Conservation (phyloP, 495 filamentous ascomycete species). For the Lepraria neglecta region DNA sequence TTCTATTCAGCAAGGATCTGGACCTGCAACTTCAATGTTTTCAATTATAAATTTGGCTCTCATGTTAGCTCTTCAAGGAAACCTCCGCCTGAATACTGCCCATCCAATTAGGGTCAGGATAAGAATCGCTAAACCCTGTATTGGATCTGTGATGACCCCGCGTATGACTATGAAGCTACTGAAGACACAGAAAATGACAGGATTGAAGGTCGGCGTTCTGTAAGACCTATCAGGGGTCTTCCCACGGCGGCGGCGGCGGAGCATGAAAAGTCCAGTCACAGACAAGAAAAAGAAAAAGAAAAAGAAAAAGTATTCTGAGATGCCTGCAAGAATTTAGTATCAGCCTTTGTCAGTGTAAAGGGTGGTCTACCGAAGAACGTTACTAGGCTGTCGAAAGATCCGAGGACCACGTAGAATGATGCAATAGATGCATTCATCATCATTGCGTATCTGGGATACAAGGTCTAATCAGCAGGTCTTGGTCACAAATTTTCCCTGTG, state of each 20-base stretch:
- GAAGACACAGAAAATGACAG: slow-evolving; percentile 6
- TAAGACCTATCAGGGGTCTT: background rate
- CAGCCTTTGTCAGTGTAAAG: background rate
- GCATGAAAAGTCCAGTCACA: slow-evolving; percentile 2
- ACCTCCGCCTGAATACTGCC: slow-evolving; percentile 8
- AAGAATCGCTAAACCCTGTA: slow-evolving; percentile 7
- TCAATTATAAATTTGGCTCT: background rate
- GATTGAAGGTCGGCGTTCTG: slow-evolving; percentile 10
- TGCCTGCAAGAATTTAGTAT: slow-evolving; percentile 5
- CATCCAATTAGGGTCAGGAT: slow-evolving; percentile 1
- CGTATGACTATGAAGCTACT: slow-evolving; percentile 10
- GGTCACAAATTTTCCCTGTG: background rate
- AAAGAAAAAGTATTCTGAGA: slow-evolving; percentile 12
- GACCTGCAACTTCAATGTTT: no score
- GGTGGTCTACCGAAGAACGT: slow-evolving; percentile 1
- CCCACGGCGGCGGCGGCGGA: slow-evolving; percentile 10
- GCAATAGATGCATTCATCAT: slow-evolving; percentile 12
- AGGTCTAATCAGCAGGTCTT: background rate
- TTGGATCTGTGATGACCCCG: slow-evolving; percentile 8
- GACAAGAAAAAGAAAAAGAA: slow-evolving; percentile 11
- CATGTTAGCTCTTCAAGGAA: background rate
- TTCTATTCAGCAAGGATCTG: no score
- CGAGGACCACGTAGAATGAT: slow-evolving; percentile 6
- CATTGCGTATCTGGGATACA: slow-evolving; percentile 5
- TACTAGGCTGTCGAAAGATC: slow-evolving; percentile 13